phyloP scores from a whole-genome alignment of 2,329 filamentous ascomycete genomes.

The Botryosphaeria dothidea region DNA sequence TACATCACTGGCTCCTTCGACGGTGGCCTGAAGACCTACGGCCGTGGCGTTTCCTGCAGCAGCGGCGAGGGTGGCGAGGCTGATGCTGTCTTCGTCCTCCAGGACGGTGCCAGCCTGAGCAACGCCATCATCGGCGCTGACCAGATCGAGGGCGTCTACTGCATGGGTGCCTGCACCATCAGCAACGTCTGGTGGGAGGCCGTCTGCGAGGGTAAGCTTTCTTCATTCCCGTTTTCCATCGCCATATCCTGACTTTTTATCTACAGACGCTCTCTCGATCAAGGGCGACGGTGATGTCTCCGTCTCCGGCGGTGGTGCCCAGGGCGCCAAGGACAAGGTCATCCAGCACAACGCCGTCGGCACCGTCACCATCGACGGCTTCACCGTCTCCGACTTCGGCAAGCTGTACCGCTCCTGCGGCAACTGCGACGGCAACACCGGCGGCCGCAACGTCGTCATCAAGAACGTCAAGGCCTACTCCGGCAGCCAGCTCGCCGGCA shows the following conservation, averaged over 20 bases:
- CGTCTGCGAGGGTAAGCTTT: constrained; percentile 37
- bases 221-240: constrained; percentile 42
- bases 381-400: constrained; percentile 30
- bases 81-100: constrained; percentile 22
- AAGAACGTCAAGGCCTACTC: constrained; percentile 3
- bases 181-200: constrained; percentile 35
- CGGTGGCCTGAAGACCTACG: constrained; percentile 16
- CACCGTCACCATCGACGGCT: constrained; percentile 35
- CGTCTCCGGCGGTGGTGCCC: constrained; percentile 32
- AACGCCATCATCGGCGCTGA: constrained; percentile 53
- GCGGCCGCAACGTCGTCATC: constrained; percentile 40
- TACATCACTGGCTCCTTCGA: constrained; percentile 11
- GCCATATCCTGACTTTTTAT: constrained; percentile 51
- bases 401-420: constrained; percentile 28
- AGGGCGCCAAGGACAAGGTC: constrained; percentile 33
- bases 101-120: constrained; percentile 41
- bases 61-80: constrained; percentile 47
- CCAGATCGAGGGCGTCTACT: constrained; percentile 53
- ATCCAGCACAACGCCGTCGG: constrained; percentile 37
- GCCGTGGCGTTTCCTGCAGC: constrained; percentile 22
- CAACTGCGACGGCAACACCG: constrained; percentile 48
- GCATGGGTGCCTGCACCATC: constrained; percentile 50
- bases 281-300: constrained; percentile 24
- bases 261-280: constrained; percentile 37
- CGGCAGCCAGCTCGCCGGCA: constrained; percentile 20